These are phyloP conservation scores for Coprinopsis strossmayeri DNA, from an alignment of 768 basidiomycete genomes.

Conservation along the genomic window DNA sequence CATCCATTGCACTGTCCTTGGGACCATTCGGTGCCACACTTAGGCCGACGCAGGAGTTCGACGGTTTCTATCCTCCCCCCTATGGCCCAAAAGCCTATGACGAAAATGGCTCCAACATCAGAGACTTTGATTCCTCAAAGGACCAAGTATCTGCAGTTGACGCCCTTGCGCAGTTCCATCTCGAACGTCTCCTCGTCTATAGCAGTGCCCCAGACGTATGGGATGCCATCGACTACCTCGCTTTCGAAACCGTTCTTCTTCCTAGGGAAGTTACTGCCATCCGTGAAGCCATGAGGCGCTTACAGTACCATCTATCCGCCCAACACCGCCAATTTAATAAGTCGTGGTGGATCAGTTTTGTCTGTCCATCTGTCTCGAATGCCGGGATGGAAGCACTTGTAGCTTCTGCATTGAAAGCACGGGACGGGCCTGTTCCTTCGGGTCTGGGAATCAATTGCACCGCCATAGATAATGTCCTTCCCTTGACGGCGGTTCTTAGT, in stretches of 20 bases:
- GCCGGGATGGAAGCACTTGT: constrained; percentile 13
- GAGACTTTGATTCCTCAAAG: constrained; percentile 30
- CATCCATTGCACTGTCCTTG: constrained; percentile 41
- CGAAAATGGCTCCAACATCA: constrained; percentile 26
- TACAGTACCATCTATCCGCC: constrained; percentile 20
- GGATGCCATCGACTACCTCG: constrained; percentile 52
- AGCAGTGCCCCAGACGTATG: constrained; percentile 43
- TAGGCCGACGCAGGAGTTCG: constrained; percentile 62
- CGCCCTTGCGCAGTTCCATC: constrained; percentile 57
- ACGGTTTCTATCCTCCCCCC: constrained; percentile 70
- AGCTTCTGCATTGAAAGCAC: constrained; percentile 11
- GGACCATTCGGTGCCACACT: constrained; percentile 72
- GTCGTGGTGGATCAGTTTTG: constrained; percentile 71
- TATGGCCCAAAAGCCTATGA: constrained; percentile 53
- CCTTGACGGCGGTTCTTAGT: constrained; percentile 30
- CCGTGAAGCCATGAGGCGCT: constrained; percentile 44
- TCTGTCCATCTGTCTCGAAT: constrained; percentile 38
- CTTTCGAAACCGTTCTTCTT: constrained; percentile 77
- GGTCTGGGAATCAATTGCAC: constrained; percentile 79
- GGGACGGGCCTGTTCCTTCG: constrained; percentile 28
- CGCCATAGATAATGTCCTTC: constrained; percentile 32
- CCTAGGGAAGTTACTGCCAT: constrained; percentile 60
- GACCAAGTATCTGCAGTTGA: constrained; percentile 36
- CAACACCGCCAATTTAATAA: constrained; percentile 30
- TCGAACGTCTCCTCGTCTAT: constrained; percentile 51